A percentile compares a stretch with the other conserved stretches of the same genome.
Conservation (phyloP, 108 stramenopile species). For the Nitzschia sp. region DNA sequence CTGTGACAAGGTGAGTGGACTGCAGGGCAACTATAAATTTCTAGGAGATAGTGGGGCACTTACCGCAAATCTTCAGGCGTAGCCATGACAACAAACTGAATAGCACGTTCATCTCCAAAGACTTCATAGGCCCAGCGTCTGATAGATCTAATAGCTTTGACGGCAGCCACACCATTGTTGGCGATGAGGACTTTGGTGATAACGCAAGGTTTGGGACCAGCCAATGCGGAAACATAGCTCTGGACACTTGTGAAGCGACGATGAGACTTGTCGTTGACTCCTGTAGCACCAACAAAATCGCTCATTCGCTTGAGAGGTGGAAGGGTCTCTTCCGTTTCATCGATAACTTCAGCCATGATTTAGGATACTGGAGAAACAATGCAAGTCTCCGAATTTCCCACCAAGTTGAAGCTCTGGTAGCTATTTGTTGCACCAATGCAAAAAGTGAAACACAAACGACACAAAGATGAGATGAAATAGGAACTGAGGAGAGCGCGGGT, state of each 20-base stretch:
- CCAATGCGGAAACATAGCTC: constrained; percentile 59
- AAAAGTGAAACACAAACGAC: too few species aligned
- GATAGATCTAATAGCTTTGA: constrained; percentile 97
- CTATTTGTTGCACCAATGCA: too few species aligned
- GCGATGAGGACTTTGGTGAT: constrained; percentile 88
- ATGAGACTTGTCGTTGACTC: constrained; percentile 48
- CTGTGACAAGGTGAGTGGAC: constrained; percentile 35
- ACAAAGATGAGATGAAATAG: too few species aligned
- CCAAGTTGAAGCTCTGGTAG: too few species aligned
- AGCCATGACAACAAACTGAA: constrained; percentile 98
- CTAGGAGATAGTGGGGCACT: constrained; percentile 21
- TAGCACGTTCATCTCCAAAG: constrained; percentile 89
- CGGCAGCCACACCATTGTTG: constrained; percentile 94
- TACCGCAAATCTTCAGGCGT: constrained; percentile 97
- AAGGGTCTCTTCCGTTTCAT: background rate
- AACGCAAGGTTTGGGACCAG: constrained; percentile 47
- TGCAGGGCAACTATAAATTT: background rate
- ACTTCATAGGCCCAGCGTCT: constrained; percentile 94
- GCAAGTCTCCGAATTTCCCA: too few species aligned
- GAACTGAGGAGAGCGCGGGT: too few species aligned
- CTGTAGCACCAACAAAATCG: background rate
- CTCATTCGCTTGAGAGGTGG: background rate
- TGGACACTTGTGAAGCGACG: constrained; percentile 67
- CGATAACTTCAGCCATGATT: constrained; percentile 16
- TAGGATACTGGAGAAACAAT: too few species aligned